Evolutionary conservation across 495 filamentous ascomycete genomes (phyloP), one percentile per base, ranked within the genome.

Genomic region (Aspergillus bertholletiae): DNA sequence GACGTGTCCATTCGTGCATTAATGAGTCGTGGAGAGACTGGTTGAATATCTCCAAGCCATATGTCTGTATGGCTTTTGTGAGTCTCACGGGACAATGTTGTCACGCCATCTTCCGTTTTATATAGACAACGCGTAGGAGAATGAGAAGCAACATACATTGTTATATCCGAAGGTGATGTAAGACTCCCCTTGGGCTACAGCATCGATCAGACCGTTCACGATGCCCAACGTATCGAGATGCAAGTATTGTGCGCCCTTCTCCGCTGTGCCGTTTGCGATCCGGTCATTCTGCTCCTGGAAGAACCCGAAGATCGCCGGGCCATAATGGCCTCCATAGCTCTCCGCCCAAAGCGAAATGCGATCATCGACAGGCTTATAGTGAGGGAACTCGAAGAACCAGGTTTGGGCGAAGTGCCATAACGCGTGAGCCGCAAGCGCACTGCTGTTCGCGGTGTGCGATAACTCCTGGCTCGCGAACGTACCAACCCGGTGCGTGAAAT

Each of bases 141-240:
- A 34, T 32, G 15, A 49, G 27, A 32, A 9, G 35, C n/a, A 24
- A 22, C 48, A 2, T 41, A 51, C 49, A 62, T 90, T 91, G 64
- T 82, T 80, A 24, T 79, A 69, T 13, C 82, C 80, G 63, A 85
- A 83, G 15, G 74, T 65, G 7, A 83, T 76, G 59, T 88, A 90
- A 54, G 72, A 80, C 2, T 79, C 75, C 3, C 71, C 78, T 65
- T 89, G 85, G 15, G 81, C 76, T 15, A 79, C 50, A 35, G 79
- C 74, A 66, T 91, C 88, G 48, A 89, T 76, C 56, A 86, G 87
- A 17, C 85, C 88, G 62, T 89, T 88, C 22, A 87, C 55, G 30
- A 74, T 67, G 2, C 64, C 51, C 7, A 74, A 49, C 0, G 71
- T 72, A 27, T 71, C 62, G 11, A 73, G 59, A 32, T 67, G 59